phyloP scores from a whole-genome alignment of 148 eudicot genomes.

The Suaeda aralocaspica region DNA sequence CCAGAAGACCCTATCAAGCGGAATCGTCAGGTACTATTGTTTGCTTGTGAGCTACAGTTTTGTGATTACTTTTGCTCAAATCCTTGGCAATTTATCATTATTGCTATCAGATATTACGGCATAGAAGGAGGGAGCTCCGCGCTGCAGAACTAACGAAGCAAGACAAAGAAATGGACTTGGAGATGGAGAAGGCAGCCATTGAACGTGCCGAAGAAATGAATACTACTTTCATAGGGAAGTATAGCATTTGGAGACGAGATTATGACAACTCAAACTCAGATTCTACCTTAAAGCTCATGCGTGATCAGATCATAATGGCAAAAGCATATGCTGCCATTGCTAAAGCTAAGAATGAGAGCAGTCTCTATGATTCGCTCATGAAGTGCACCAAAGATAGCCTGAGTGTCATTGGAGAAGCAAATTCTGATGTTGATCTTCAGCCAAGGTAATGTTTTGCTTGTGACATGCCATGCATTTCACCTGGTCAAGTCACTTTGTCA shows the following conservation, averaged over 20 bases:
- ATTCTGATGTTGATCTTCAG: slow-evolving; percentile 71
- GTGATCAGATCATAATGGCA: slow-evolving; percentile 98
- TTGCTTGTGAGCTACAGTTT: background rate
- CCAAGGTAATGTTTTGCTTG: slow-evolving; percentile 48
- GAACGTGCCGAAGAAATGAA: slow-evolving; percentile 65
- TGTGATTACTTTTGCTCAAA: slow-evolving; percentile 10
- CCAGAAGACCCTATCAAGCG: slow-evolving; percentile 67
- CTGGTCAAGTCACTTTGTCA: slow-evolving; percentile 13
- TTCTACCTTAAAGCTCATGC: slow-evolving; percentile 89
- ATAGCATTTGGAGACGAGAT: slow-evolving; percentile 91
- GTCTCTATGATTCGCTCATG: slow-evolving; percentile 67
- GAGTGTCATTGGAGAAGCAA: slow-evolving; percentile 70
- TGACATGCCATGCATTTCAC: slow-evolving; percentile 11
- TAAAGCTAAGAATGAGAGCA: slow-evolving; percentile 60
- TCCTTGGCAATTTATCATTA: background rate
- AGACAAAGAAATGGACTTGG: slow-evolving; percentile 57
- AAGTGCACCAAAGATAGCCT: slow-evolving; percentile 57
- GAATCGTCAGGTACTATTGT: slow-evolving; percentile 56
- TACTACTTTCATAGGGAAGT: slow-evolving; percentile 73
- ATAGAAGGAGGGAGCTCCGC: slow-evolving; percentile 67
- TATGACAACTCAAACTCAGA: slow-evolving; percentile 89
- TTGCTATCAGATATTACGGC: slow-evolving; percentile 53
- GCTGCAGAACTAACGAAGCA: slow-evolving; percentile 60
- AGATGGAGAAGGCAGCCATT: slow-evolving; percentile 81
- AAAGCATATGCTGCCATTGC: slow-evolving; percentile 92